Percentiles rank a stretch among this genome's conserved stretches.
Conservation (phyloP, 2,329 filamentous ascomycete genomes). For the Stagonosporopsis cucurbitacearum region DNA sequence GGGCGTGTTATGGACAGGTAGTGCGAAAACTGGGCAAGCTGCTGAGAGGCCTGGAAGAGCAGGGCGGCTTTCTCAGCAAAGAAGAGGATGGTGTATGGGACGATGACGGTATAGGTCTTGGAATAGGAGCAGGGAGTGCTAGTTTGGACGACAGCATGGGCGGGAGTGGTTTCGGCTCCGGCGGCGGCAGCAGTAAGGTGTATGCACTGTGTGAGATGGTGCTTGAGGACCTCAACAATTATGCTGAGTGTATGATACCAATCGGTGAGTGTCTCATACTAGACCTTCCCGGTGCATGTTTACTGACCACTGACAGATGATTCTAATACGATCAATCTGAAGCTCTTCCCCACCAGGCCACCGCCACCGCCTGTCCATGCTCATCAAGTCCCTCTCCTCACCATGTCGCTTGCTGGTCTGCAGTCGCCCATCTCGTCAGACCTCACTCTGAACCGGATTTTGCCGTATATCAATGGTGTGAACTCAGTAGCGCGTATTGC, state of each 20-base stretch:
- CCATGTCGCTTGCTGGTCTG: constrained; percentile 55
- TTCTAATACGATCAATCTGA: constrained; percentile 94
- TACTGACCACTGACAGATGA: constrained; percentile 66
- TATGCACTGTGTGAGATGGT: constrained; percentile 82
- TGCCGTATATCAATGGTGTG: constrained; percentile 87
- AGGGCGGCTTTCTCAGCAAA: constrained; percentile 80
- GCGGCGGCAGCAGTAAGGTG: constrained; percentile 56
- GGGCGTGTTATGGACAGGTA: constrained; percentile 81
- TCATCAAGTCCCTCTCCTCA: constrained; percentile 88
- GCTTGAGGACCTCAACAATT: constrained; percentile 93
- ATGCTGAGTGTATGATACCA: constrained; percentile 97
- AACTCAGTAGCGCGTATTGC: constrained; percentile 89
- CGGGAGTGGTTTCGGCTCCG: constrained; percentile 31
- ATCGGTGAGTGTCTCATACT: constrained; percentile 65
- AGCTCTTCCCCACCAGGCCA: constrained; percentile 84
- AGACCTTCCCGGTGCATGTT: neutral
- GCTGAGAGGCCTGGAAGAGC: constrained; percentile 89
- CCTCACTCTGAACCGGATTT: constrained; percentile 77
- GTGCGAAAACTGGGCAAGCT: constrained; percentile 84
- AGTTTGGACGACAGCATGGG: constrained; percentile 14
- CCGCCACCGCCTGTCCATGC: constrained; percentile 78
- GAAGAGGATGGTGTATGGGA: constrained; percentile 55
- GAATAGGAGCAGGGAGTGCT: constrained; percentile 6
- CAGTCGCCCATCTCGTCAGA: constrained; percentile 66
- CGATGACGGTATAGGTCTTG: constrained; percentile 26